Evolutionary conservation across 257 asterid genomes (phyloP).

Genomic region (Plectranthus barbatus): DNA sequence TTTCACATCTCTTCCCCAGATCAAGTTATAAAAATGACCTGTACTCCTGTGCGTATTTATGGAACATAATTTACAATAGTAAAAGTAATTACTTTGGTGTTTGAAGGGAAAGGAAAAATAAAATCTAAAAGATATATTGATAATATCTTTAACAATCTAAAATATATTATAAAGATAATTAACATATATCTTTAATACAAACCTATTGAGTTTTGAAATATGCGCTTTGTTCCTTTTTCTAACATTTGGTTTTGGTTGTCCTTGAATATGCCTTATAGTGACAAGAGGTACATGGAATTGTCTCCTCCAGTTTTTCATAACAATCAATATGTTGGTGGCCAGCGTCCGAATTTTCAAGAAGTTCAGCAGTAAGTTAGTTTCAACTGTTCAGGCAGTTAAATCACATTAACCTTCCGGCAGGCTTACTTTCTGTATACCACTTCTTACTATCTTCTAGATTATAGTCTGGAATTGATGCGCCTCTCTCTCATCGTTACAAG

Average conservation of each 20-base stretch:
- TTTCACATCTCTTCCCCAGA: not conserved
- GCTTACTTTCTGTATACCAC: not conserved
- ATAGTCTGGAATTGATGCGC: not conserved
- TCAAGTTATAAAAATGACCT: not conserved
- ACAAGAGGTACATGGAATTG: slow-evolving; percentile 21
- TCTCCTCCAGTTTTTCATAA: slow-evolving; percentile 37
- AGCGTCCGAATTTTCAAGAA: slow-evolving; percentile 28
- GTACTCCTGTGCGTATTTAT: not conserved
- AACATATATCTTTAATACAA: too few species aligned
- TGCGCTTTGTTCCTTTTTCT: not conserved
- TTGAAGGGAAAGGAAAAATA: too few species aligned
- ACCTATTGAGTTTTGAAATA: not conserved
- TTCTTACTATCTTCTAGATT: not conserved
- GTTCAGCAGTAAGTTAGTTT: slow-evolving; percentile 44
- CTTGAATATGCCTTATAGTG: slow-evolving; percentile 25
- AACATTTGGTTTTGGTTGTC: slow-evolving; percentile 25
- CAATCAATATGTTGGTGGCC: slow-evolving; percentile 27
- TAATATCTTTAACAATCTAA: too few species aligned
- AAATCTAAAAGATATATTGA: too few species aligned
- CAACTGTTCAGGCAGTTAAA: not conserved
- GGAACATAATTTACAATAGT: not conserved
- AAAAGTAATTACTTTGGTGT: not conserved
- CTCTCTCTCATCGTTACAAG: not conserved
- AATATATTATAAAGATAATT: too few species aligned
- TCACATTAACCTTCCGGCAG: not conserved